Evolutionary conservation across 2,329 filamentous ascomycete species (phyloP).

Genomic region (Metarhizium robertsii): DNA sequence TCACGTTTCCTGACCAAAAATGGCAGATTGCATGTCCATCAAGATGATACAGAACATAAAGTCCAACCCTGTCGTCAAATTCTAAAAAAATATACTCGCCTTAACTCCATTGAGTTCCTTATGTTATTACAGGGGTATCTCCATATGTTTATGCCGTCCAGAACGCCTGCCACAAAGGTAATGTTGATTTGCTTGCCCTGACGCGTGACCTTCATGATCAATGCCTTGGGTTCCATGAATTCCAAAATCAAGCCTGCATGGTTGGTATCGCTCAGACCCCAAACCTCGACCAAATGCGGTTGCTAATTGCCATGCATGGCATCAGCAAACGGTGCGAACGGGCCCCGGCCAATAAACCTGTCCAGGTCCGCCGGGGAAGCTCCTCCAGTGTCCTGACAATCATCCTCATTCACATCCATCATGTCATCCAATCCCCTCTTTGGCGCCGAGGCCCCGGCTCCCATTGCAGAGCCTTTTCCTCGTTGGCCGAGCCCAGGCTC

Average conservation of each 20-base stretch:
- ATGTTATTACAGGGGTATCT: neutral
- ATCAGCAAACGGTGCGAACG: constrained; percentile 24
- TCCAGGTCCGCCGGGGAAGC: constrained; percentile 12
- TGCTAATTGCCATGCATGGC: neutral
- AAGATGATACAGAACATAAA: too few relatives aligned
- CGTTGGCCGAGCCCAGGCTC: neutral
- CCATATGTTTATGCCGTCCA: neutral
- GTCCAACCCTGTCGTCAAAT: neutral
- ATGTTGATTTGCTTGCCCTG: neutral
- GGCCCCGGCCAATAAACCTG: constrained; percentile 18
- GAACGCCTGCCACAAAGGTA: neutral
- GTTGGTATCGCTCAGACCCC: neutral
- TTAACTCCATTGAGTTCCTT: neutral
- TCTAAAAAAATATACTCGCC: neutral
- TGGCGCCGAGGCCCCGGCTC: neutral
- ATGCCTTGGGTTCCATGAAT: neutral
- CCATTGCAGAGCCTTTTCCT: neutral
- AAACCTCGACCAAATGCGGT: neutral
- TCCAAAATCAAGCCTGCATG: neutral
- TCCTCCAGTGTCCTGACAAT: neutral
- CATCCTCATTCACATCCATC: constrained; percentile 8
- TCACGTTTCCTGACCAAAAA: too few relatives aligned
- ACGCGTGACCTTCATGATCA: neutral
- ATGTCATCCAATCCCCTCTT: constrained; percentile 14
- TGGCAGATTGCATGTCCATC: too few relatives aligned